Base-by-base conservation (phyloP, 2,329 filamentous ascomycete genomes). In the Plenodomus biglobosus region DNA sequence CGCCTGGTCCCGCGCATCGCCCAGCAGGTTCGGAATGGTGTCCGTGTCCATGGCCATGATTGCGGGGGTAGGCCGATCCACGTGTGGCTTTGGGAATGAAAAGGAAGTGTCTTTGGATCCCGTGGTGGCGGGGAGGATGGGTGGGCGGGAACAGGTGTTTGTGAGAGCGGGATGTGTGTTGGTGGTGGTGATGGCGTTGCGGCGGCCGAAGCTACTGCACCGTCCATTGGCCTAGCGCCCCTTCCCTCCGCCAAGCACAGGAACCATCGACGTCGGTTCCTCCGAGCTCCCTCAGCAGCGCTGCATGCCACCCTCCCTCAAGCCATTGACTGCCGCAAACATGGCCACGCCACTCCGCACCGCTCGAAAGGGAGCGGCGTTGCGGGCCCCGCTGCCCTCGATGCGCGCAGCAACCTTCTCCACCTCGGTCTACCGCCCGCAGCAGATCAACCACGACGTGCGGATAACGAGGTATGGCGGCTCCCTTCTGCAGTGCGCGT, bases 1-100 rank as follows among this genome's bases (percentile, higher is more conserved):
- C 66, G 91, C 89, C 71, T 85, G 80, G 70, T 96, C 90, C 71
- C 91, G 88, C 82, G 95, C 89, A 64, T 95, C 87, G 53, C 85
- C 84, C 58, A 99, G 87, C 77, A 97, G 95, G 73, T 95, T 90
- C 70, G 90, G 83, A 73, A 97, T 94, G 69, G 86, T 85, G 73
- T 95, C 89, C 76, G 84, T 81, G 74, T 88, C 91, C 90, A 95
- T 96, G 63, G 69, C 66, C 68, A 73, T 72, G 57, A 8, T 62
- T 43, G 59, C 22, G 24, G n/a, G n/a, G n/a, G n/a, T n/a, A n/a
- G n/a, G n/a, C n/a, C n/a, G n/a, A n/a, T n/a, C n/a, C n/a, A n/a
- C n/a, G n/a, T n/a, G n/a, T n/a, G n/a, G n/a, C n/a, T n/a, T n/a
- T n/a, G n/a, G n/a, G n/a, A n/a, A n/a, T n/a, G n/a, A n/a, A n/a